Evolutionary conservation across 2,329 filamentous ascomycete species (phyloP).

Genomic region (Talaromyces amestolkiae): DNA sequence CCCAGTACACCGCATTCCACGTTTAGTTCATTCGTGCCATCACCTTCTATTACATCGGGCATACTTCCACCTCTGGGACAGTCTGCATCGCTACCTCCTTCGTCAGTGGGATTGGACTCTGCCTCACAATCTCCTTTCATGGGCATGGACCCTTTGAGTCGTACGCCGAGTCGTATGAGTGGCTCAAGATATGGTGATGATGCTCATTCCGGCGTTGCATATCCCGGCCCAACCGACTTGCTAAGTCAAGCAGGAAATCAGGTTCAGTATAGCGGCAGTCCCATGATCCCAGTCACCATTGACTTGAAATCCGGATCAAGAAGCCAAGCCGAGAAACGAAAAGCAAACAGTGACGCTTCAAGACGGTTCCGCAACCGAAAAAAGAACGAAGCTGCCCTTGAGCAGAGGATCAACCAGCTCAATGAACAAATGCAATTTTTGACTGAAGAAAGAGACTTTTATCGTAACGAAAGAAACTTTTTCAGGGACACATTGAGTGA

Average conservation of each 20-base stretch:
- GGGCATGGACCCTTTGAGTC: slow-evolving; percentile 28
- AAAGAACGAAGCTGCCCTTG: slow-evolving; percentile 40
- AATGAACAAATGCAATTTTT: slow-evolving; percentile 36
- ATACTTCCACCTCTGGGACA: slow-evolving; percentile 24
- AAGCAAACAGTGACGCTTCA: slow-evolving; percentile 44
- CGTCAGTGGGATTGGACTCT: slow-evolving; percentile 12
- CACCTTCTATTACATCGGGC: slow-evolving; percentile 28
- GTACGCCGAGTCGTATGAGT: slow-evolving; percentile 26
- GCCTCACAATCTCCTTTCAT: slow-evolving; percentile 25
- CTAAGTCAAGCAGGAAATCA: not conserved
- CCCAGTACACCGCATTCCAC: slow-evolving; percentile 35
- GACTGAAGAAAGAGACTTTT: slow-evolving; percentile 38
- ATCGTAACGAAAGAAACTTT: slow-evolving; percentile 41
- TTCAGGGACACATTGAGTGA: slow-evolving; percentile 36
- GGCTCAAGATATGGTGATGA: slow-evolving; percentile 26
- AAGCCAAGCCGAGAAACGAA: slow-evolving; percentile 42
- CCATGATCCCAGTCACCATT: slow-evolving; percentile 38
- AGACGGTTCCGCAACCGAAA: slow-evolving; percentile 43
- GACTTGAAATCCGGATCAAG: slow-evolving; percentile 43
- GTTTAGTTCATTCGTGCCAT: slow-evolving; percentile 33
- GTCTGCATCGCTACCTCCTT: slow-evolving; percentile 11
- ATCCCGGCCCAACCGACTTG: slow-evolving; percentile 18
- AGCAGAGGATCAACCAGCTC: slow-evolving; percentile 36
- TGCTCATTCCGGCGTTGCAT: slow-evolving; percentile 8
- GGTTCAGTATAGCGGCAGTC: slow-evolving; percentile 17